Evolutionary conservation across 1,139 yeast genomes (phyloP).

Genomic region (Chernovozyma sophiae-reginae): DNA sequence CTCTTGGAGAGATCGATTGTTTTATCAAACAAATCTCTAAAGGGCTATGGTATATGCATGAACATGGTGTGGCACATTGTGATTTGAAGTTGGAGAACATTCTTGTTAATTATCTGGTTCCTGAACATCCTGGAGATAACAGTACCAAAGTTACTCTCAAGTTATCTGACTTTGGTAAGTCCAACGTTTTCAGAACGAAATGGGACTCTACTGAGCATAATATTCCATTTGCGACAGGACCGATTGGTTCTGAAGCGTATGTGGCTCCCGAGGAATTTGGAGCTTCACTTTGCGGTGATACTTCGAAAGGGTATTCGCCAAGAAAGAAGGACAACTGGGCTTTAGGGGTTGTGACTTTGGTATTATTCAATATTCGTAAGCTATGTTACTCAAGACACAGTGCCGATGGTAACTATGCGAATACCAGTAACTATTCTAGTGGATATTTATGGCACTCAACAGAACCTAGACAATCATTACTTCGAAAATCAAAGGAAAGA

Average conservation of each 20-base stretch:
- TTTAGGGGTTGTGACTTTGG: conserved; percentile 48
- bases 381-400: conserved; percentile 16
- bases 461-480: conserved; percentile 16
- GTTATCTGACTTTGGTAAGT: conserved; percentile 72
- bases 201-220: conserved; percentile 50
- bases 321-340: conserved; percentile 69
- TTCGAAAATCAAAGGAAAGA: conserved; percentile 8
- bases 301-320: conserved; percentile 44
- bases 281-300: conserved; percentile 2
- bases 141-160: conserved; percentile 41
- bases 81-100: conserved; percentile 68
- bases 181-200: conserved; percentile 68
- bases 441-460: conserved; percentile 32
- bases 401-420: not conserved
- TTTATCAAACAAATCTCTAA: conserved; percentile 62
- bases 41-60: conserved; percentile 65
- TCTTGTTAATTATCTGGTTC: conserved; percentile 24
- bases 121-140: not conserved
- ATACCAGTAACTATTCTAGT: conserved; percentile 11
- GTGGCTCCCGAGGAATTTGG: conserved; percentile 68
- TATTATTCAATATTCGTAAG: conserved; percentile 29
- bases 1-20: conserved; percentile 63
- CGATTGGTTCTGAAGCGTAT: conserved; percentile 73
- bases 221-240: conserved; percentile 51
- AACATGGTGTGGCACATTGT: conserved; percentile 74